A percentile compares a stretch with the other conserved stretches of the same genome.
These are phyloP conservation scores for Botrytis fabae DNA, from an alignment of 2,329 filamentous ascomycete genomes.

Conservation along the genomic window DNA sequence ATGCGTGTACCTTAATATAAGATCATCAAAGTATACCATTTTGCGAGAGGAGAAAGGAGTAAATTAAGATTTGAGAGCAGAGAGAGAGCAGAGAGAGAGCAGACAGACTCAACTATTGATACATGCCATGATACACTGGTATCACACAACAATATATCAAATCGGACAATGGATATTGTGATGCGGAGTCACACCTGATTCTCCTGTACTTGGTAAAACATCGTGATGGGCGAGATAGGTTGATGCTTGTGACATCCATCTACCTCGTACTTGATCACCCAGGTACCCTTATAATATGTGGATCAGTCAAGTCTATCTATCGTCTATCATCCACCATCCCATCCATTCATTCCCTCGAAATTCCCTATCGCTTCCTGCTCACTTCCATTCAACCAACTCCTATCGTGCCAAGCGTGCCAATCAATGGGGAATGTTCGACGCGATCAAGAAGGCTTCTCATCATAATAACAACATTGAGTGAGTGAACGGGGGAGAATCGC, in stretches of 20 bases:
- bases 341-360: background rate
- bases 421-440: conserved; percentile 12
- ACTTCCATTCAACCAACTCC: background rate
- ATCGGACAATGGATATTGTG: background rate
- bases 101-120: background rate
- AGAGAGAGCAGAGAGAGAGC: background rate
- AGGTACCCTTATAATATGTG: background rate
- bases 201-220: background rate
- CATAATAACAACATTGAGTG: background rate
- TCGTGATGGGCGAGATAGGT: background rate
- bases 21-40: background rate
- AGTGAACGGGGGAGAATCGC: background rate
- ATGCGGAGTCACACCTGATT: background rate
- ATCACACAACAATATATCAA: background rate
- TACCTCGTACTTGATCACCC: background rate
- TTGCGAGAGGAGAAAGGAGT: background rate
- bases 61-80: background rate
- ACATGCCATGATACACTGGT: background rate
- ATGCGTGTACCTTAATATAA: background rate
- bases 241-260: background rate
- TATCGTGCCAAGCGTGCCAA: conserved; percentile 14
- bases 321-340: background rate
- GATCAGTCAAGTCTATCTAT: background rate
- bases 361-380: background rate
- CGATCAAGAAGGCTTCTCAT: background rate